Base-by-base conservation (phyloP, 1,284 basidiomycete genomes). In the Coriolopsis trogii region DNA sequence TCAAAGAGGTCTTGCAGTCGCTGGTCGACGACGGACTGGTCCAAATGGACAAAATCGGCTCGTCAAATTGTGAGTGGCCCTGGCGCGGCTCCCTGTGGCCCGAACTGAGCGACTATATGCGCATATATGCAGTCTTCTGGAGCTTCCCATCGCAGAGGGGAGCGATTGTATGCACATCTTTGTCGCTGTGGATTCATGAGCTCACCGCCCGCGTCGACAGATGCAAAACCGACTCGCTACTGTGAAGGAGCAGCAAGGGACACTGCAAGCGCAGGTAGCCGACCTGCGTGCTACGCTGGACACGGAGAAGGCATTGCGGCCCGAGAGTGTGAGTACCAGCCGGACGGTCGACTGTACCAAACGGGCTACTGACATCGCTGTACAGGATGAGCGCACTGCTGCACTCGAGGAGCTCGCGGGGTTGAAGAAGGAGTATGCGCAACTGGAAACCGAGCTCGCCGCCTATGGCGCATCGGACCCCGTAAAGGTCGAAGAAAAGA, bases 81-180 rank as follows among this genome's bases (percentile, higher is more conserved):
- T 13, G 12, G 18, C 26, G 7, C 20, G 6, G 1, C 13, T 5
- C 15, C 7, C 7, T 20, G 4, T 24, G 4, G 15, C 5, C 10
- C 0, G 18, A 15, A 2, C 2, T 12, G 1, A 34, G 37, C 60
- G 59, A 46, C 55, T 67, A 57, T 69, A 67, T 66, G 66, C 70
- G 68, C 64, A 64, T 63, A 67, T 59, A 63, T 59, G 23, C 61
- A 95, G 92, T 94, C 72, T 95, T 90, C 67, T 95, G 93, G 93
- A 89, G 90, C 63, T 95, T 95, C 65, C 93, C 93, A 3, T 93
- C 91, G 3, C 89, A 93, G 52, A 80, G 83, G 40, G 92, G 93
- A 5, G 82, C 88, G 4, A 77, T 85, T 63, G 93, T 93, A 58
- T 51, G 79, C n/a, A n/a, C n/a, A n/a, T 62, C 18, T 55, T 18